Base-by-base conservation (phyloP, 2,329 filamentous ascomycete genomes). In the Ilyonectria sp. region DNA sequence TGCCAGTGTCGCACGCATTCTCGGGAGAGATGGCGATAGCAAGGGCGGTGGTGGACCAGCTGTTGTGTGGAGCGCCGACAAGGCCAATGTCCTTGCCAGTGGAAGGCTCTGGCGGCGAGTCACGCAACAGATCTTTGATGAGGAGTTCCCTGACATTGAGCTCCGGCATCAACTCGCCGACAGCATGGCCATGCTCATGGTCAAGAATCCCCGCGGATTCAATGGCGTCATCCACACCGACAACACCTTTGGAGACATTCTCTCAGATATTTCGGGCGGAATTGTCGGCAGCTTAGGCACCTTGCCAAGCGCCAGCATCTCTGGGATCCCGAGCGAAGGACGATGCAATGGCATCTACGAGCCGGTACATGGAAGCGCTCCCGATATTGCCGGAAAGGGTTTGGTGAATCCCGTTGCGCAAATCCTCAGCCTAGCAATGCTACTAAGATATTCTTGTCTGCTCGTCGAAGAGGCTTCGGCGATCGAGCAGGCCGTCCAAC, bases 321-420 rank as follows among this genome's bases (percentile, higher is more conserved):
- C 81, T 0, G 85, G 82, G 2, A 78, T 85, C 2, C 82, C 82
- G 0, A 77, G 79, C 2, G 68, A 79, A 19, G 77, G 75, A n/a
- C 74, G 71, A n/a, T 81, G 79, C 73, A 93, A 92, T 72, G 91
- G 92, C 68, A 93, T 94, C 73, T 94, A 93, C 76, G 92, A 94
- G 82, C 92, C 92, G 4, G 93, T 94, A 61, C 92, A 94, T 77
- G 92, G 91, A 83, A 88, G 77, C 59, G 92, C 92, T 2, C 92
- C 92, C 11, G 92, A 94, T 72, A 94, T 94, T 70, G 89, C 90
- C 8, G 92, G 92, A 63, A 87, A 92, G 77, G 90, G 90, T 44
- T 86, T 93, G 47, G 91, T 92, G 60, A 94, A 94, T 81, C 92
- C 92, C 0, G 86, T 94, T 37, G 92, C 91, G 1, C 89, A 91